A percentile compares a stretch with the other conserved stretches of the same genome.
Evolutionary conservation across 78 protist species (phyloP).

Genomic region (Creolimax fragrantissima): DNA sequence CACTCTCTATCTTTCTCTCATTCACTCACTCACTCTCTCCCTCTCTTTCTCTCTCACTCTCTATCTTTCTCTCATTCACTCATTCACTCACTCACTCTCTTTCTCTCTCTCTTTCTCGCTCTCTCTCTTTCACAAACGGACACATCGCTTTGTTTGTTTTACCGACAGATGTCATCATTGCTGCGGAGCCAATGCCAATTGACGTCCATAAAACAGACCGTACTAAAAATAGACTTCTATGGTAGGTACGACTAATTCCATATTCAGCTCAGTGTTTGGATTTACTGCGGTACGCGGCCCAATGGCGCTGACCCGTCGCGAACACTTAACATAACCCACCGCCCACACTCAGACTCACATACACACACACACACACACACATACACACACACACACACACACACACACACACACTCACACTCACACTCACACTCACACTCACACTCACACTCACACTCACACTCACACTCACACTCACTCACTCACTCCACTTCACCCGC

Average conservation of each 20-base stretch:
- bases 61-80: not conserved
- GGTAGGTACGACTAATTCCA: not conserved
- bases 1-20: constrained; percentile 24
- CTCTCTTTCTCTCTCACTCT: constrained; percentile 23
- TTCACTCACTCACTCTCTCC: constrained; percentile 24
- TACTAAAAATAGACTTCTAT: not conserved
- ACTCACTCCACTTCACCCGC: not conserved
- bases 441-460: not conserved
- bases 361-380: not conserved
- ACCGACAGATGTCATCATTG: not conserved
- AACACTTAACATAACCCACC: not conserved
- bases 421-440: not conserved
- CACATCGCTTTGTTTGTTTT: not conserved
- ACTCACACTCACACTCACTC: not conserved
- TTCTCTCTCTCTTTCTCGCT: not conserved
- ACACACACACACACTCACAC: not conserved
- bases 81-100: not conserved
- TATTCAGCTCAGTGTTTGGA: not conserved
- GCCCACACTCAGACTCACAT: not conserved
- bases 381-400: not conserved
- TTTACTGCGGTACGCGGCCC: not conserved
- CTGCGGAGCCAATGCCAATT: not conserved
- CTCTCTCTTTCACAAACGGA: not conserved
- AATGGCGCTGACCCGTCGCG: too few relatives aligned
- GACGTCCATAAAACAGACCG: not conserved